These are phyloP conservation scores for Aspergillus sp. DNA, from an alignment of 2,329 filamentous ascomycete species.

Conservation along the genomic window DNA sequence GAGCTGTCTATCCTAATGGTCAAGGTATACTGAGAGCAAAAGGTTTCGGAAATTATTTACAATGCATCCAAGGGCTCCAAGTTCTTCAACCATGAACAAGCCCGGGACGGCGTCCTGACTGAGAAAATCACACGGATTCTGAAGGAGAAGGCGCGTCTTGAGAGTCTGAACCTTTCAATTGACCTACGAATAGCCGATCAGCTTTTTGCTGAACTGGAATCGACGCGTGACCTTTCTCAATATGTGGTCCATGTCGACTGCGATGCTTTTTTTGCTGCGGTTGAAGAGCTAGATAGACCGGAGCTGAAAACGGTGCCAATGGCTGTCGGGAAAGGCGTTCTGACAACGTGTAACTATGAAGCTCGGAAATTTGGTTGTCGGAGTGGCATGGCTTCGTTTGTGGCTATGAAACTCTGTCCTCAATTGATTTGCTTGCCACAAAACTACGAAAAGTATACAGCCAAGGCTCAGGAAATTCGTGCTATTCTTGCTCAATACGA, in stretches of 20 bases:
- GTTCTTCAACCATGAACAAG: conserved; percentile 90
- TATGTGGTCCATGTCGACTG: conserved; percentile 90
- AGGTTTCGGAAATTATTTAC: conserved; percentile 95
- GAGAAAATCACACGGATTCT: conserved; percentile 81
- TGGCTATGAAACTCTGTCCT: conserved; percentile 91
- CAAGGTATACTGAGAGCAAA: conserved; percentile 4
- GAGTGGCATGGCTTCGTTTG: conserved; percentile 94
- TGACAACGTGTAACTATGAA: conserved; percentile 80
- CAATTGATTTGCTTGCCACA: conserved; percentile 76
- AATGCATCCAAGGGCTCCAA: conserved; percentile 95
- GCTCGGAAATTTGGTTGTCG: conserved; percentile 87
- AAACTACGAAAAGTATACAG: conserved; percentile 86
- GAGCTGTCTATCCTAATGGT: background rate
- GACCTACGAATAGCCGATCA: conserved; percentile 78
- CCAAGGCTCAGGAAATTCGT: conserved; percentile 85
- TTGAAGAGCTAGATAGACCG: conserved; percentile 80
- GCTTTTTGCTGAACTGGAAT: conserved; percentile 75
- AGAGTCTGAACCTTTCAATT: conserved; percentile 70
- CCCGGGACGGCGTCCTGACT: conserved; percentile 76
- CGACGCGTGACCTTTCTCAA: conserved; percentile 77
- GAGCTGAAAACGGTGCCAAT: conserved; percentile 86
- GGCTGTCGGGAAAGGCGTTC: conserved; percentile 75
- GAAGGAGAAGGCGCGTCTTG: conserved; percentile 70
- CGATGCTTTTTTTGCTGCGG: conserved; percentile 95
- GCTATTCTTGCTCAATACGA: conserved; percentile 85